Evolutionary conservation across 164 flowering plant genomes (phyloP), one percentile per base, ranked within the genome.

Genomic region (Malania oleifera): DNA sequence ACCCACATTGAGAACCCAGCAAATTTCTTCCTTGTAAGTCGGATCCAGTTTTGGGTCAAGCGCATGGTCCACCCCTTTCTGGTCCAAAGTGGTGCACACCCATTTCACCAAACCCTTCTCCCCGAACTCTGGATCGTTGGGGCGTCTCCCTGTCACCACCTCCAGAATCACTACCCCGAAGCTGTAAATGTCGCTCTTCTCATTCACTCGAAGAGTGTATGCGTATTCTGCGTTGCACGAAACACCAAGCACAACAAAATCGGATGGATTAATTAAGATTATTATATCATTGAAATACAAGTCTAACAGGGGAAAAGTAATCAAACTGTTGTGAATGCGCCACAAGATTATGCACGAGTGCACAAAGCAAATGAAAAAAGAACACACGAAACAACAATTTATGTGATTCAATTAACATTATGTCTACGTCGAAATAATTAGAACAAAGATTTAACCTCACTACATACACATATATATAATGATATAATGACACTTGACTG

Each of bases 131-230:
- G 74, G 66, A 54, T 70, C 80, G n/a, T 57, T 31, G 1, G 83
- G 78, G 18, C 34, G 70, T 40, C 64, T 69, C 2, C 83, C 83
- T 0, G 83, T 76, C 12, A 76, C 73, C 69, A 79, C 45, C 70
- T 79, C 83, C 7, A 79, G 59, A 25, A 79, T 24, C 17, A 79
- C 83, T 51, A 79, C 80, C 9, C 83, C 83, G 46, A 79, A 79
- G 61, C 83, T 79, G 63, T 79, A 79, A 7, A 76, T 74, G 51
- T 79, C 83, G 38, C 83, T 79, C 73, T 79, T 76, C 51, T 79
- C 83, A 26, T 74, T 79, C 62, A 76, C 83, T 29, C 78, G 46
- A 15, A 78, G 71, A 7, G 82, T 78, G 25, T 78, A 78, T 1
- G 75, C 80, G 29, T 78, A 78, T 55, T 78, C 82, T 78, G 80